Evolutionary conservation across 1,284 basidiomycete species (phyloP), one percentile per base, ranked within the genome.

Genomic region (Ustilago hordei): DNA sequence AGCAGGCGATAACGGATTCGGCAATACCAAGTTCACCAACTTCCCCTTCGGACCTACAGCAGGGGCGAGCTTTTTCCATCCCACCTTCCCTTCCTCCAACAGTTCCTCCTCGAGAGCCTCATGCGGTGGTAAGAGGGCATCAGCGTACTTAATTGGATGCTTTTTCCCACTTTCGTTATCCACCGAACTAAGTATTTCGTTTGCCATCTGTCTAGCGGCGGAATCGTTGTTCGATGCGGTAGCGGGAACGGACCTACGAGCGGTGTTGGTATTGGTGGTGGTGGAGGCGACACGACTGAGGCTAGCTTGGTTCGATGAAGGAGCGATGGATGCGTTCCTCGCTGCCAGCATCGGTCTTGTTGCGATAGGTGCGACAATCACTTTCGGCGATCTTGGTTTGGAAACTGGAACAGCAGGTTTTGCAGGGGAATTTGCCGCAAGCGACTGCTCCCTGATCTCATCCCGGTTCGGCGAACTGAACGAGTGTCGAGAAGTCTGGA

Each of bases 31-130:
- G 23, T 72, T 75, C 15, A 79, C 60, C 55, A 69, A 11, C 28
- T 76, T 79, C n/a, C 76, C 76, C 47, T 79, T 79, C 1, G 74
- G 73, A 5, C 76, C 76, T 0, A 73, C 55, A 19, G 67, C 69
- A 9, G 66, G 58, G 8, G 69, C 58, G 15, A 76, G 45, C 15
- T 38, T n/a, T 13, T 64, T 64, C 1, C 31, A 31, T 55, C 43
- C 3, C 32, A 13, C 41, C 57, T 12, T 50, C 23, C 7, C n/a
- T 3, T 23, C n/a, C 34, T 28, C 12, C 8, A 12, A 8, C 3
- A 3, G 23, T 3, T 50, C 54, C n/a, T 50, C 55, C 13, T 57
- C 65, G 1, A 9, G 23, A 28, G 3, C 48, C 5, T 11, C 34
- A 13, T 41, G 32, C 11, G 45, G 32, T 11, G 59, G 48, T 2